Base-by-base conservation (phyloP, 2,329 filamentous ascomycete species). In the Monosporascus sp. region DNA sequence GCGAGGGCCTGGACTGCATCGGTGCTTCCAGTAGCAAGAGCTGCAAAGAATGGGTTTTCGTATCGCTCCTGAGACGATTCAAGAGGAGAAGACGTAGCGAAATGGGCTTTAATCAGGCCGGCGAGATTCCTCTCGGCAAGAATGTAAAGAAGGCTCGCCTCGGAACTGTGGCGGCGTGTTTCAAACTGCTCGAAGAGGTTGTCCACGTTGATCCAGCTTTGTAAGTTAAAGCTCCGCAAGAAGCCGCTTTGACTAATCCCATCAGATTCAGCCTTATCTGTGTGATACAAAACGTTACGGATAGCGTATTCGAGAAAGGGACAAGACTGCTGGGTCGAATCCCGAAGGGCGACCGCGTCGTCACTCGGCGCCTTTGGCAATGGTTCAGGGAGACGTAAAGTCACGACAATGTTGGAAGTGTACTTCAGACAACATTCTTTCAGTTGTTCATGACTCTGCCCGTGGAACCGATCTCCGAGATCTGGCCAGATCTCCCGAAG, bases 291-390 rank as follows among this genome's bases (percentile, higher is more conserved):
- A 14, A 77, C 39, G 50, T 74, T 66, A 5, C 62, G 56, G 15
- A 70, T 61, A 20, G 75, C 70, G 59, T 80, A 80, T 48, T 72
- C 56, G 6, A 82, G 62, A 47, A 82, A 78, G 1, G 77, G 73
- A 51, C 69, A 74, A 14, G 56, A 58, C 3, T 49, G 7, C 25
- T n/a, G 53, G 14, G 61, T 57, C 39, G 37, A 47, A 46, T 62
- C n/a, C 39, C 65, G 62, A 36, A 57, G 51, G 27, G 18, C n/a
- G 53, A 39, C 56, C 44, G 53, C 58, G 53, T 58, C 56, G 41
- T 56, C 14, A 14, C 47, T 56, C 11, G 24, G 50, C 44, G 56
- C 57, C 35, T 22, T 54, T 18, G 48, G 48, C 18, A 46, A 18
- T 43, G 50, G 37, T 31, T 56, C 44, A 31, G 47, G 52, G 11